Conservation (phyloP, 2,329 filamentous ascomycete species). For the Fusarium foetens region DNA sequence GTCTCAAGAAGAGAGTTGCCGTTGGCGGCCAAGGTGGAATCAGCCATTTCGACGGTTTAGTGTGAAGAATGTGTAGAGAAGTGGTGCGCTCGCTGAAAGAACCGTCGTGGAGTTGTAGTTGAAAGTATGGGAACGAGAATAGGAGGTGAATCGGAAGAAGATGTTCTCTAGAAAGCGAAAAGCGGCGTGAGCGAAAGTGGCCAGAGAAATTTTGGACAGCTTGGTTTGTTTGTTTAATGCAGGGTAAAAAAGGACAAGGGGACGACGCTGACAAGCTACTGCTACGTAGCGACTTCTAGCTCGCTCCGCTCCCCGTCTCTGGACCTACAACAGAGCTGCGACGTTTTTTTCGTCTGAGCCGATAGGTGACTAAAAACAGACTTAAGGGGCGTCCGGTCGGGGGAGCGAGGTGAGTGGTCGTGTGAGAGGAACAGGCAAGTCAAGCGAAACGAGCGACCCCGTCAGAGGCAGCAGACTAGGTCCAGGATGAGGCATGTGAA, state of each 20-base stretch:
- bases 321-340: conserved; percentile 23
- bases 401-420: conserved; percentile 27
- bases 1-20: conserved; percentile 57
- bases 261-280: conserved; percentile 21
- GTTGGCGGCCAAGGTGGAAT: conserved; percentile 54
- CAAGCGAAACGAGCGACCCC: conserved; percentile 40
- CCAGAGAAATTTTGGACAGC: conserved; percentile 39
- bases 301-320: conserved; percentile 33
- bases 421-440: conserved; percentile 41
- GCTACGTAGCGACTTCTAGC: conserved; percentile 34
- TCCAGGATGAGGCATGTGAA: conserved; percentile 23
- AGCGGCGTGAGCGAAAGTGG: conserved; percentile 43
- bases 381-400: conserved; percentile 38
- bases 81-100: conserved; percentile 21
- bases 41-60: conserved; percentile 45
- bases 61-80: conserved; percentile 12
- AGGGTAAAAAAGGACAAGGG: conserved; percentile 33
- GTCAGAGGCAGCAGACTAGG: conserved; percentile 20
- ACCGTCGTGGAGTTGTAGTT: conserved; percentile 10
- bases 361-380: conserved; percentile 22
- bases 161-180: conserved; percentile 36
- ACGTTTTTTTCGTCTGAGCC: conserved; percentile 14
- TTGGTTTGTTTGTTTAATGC: conserved; percentile 22
- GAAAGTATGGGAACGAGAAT: conserved; percentile 7
- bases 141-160: conserved; percentile 27